Percentiles rank a stretch among this genome's conserved stretches.
Evolutionary conservation across 345 rosid species (phyloP).

Genomic region (Punica granatum): DNA sequence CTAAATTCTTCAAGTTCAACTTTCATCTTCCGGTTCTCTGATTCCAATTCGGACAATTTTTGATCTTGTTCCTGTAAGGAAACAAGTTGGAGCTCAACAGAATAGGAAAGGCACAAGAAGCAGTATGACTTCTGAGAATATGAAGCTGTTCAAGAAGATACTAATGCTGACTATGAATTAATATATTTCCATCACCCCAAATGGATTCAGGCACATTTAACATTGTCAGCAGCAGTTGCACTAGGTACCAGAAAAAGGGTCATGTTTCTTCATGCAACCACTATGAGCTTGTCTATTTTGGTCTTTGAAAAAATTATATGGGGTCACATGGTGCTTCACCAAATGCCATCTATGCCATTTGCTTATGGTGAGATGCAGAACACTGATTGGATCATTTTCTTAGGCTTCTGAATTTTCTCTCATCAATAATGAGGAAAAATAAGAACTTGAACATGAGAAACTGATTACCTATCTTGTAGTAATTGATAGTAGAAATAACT

Average conservation of each 20-base stretch:
- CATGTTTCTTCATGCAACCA: not conserved
- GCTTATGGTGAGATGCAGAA: too few species aligned
- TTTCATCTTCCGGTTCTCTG: constrained; percentile 96
- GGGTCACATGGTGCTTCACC: not conserved
- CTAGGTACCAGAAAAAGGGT: not conserved
- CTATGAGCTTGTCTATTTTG: not conserved
- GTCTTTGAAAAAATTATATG: not conserved
- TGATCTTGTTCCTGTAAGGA: constrained; percentile 84
- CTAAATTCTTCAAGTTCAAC: constrained; percentile 93
- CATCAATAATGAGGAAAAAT: not conserved
- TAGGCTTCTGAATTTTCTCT: too few species aligned
- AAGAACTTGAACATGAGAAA: not conserved
- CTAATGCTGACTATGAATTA: not conserved
- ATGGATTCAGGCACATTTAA: not conserved
- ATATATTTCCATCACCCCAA: not conserved
- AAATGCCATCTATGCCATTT: not conserved
- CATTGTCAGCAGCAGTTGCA: too few species aligned
- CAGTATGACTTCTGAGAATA: not conserved
- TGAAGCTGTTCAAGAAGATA: not conserved
- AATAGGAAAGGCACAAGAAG: not conserved
- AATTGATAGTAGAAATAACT: not conserved
- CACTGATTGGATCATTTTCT: too few species aligned
- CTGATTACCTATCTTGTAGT: not conserved
- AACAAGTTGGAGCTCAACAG: constrained; percentile 7
- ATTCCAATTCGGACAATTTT: constrained; percentile 75